Base-by-base conservation (phyloP, 345 rosid genomes). In the Microthlaspi erraticum region DNA sequence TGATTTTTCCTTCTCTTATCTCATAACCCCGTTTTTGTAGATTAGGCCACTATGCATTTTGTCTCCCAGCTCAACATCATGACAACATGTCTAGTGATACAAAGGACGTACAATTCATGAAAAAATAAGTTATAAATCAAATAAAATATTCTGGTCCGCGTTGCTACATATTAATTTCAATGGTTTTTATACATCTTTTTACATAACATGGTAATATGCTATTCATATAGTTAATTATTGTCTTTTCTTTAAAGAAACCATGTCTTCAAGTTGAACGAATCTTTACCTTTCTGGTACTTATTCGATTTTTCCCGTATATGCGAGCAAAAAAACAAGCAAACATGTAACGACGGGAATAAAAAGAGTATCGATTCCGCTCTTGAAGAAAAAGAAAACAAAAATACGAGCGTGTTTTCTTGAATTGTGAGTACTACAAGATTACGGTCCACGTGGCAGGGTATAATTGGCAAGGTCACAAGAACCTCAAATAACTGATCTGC, bases 401-500 rank as follows among this genome's bases (percentile, higher is more conserved):
- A 38, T 32, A 5, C 13, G 44, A 26, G 42, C 18, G 67, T 60
- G 32, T 57, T 13, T 57, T 42, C 44, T 66, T 37, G 65, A 64
- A 53, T 12, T 26, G 49, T 54, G 56, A 66, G 62, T 39, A 52
- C 20, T 60, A 53, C 17, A 70, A 78, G 80, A 72, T 85, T 80
- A 86, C 78, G 87, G 62, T 82, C 86, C 91, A 93, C 83, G 57
- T 86, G 96, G 82, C 85, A 0, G 14, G 14, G 13, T 12, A 34
- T 29, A 0, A 81, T 86, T 89, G 79, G 88, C 54, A 29, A 73
- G 69, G 33, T 4, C 79, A 80, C 72, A 45, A 78, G 83, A 85
- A 80, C 98, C 98, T 85, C 90, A 89, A 86, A 84, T 68, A 74
- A 73, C 83, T 83, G 82, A 89, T 93, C 94, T 79, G 9, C 46